Evolutionary conservation across 2,329 filamentous ascomycete genomes (phyloP), one percentile per base, ranked within the genome.

Genomic region (Shiraia bambusicola): DNA sequence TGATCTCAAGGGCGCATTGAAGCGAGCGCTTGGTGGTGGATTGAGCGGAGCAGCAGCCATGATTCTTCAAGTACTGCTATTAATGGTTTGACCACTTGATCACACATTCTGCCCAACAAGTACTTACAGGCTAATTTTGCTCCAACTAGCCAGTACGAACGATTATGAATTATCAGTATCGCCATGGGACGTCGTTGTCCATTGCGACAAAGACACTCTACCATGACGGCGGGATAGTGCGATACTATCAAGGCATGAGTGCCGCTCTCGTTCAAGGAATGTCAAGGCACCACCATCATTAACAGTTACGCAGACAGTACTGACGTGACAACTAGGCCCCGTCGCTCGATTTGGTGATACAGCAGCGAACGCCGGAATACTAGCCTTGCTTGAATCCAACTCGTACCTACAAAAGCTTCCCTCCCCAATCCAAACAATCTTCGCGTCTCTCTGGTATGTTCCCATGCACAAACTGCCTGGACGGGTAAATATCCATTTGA

Each of bases 101-200:
- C 19, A 5, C 4, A 22, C 8, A 22, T 8, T 22, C 8, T 22
- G 19, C 8, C 4, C 19, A 4, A 5, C 19, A 4, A 5, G 8
- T 22, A 5, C 4, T 22, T 22, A 4, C 4, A 8, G 19, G 19
- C 19, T 22, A 8, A 22, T 22, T 22, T n/a, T n/a, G n/a, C n/a
- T n/a, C 19, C 4, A 4, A 22, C 19, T 22, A 22, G 19, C 59
- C 59, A 1, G 54, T 63, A 12, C 54, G 59, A 1, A 63, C 59
- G 0, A 61, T 61, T 25, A 63, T 63, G 58, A 63, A 63, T 34
- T 63, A 63, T 28, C 59, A 63, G 30, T 63, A 63, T 28, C 57
- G 59, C 25, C 58, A 63, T 16, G 59, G 59, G 11, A 54, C 50
- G 15, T 56, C 56, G 6, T 51, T 61, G 3, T 45, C 42, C 3